phyloP scores from a whole-genome alignment of 768 basidiomycete species.

The Boletus insuetus region DNA sequence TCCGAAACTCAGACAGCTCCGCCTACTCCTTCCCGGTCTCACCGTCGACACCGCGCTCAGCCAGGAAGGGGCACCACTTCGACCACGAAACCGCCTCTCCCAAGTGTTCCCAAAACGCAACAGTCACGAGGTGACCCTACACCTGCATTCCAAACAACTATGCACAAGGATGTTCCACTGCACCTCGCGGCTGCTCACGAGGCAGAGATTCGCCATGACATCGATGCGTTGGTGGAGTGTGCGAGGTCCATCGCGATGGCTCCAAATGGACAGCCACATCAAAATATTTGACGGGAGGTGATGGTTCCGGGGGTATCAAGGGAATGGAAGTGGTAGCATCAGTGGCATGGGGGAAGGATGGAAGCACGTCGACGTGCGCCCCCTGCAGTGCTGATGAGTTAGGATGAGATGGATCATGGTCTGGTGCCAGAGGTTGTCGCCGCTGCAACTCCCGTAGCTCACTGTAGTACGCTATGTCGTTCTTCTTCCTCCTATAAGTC shows the following conservation, averaged over 20 bases:
- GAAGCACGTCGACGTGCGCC: background rate
- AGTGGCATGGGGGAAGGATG: background rate
- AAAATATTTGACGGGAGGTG: slow-evolving; percentile 35
- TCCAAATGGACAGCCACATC: slow-evolving; percentile 54
- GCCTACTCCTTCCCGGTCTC: slow-evolving; percentile 40
- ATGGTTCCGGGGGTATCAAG: slow-evolving; percentile 22
- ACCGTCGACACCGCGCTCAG: slow-evolving; percentile 49
- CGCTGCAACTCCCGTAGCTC: slow-evolving; percentile 29
- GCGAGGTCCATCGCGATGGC: slow-evolving; percentile 73
- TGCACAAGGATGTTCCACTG: slow-evolving; percentile 57
- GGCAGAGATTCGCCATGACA: slow-evolving; percentile 55
- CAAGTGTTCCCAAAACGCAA: slow-evolving; percentile 33
- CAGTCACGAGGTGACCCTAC: slow-evolving; percentile 28
- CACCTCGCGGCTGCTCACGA: slow-evolving; percentile 43
- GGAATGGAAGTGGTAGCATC: slow-evolving; percentile 21
- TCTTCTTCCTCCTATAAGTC: slow-evolving; percentile 48
- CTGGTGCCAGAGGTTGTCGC: slow-evolving; percentile 20
- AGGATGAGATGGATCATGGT: slow-evolving; percentile 19
- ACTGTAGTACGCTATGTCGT: slow-evolving; percentile 43
- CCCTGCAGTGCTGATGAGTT: background rate
- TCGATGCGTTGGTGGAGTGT: slow-evolving; percentile 77
- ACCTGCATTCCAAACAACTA: slow-evolving; percentile 26
- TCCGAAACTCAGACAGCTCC: slow-evolving; percentile 22
- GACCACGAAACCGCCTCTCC: slow-evolving; percentile 14
- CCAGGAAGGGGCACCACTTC: slow-evolving; percentile 31